Percentiles rank a stretch among this genome's conserved stretches.
Evolutionary conservation across 1,139 yeast genomes (phyloP).

Genomic region (Ogataea hybrid): DNA sequence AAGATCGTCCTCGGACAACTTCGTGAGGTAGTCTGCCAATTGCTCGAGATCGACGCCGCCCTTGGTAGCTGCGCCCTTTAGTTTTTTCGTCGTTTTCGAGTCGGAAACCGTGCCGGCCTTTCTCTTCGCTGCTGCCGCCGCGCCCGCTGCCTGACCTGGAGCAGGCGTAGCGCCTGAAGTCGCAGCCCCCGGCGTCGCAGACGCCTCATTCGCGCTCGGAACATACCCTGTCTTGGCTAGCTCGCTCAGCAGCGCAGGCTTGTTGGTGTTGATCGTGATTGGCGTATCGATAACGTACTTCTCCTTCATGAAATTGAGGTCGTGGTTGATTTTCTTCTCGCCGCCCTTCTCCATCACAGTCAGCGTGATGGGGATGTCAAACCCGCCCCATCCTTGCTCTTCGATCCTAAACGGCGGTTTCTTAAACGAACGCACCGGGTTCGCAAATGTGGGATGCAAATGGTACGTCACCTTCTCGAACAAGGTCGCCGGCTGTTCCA

Average conservation of each 20-base stretch:
- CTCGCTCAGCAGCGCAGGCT: slow-evolving; percentile 69
- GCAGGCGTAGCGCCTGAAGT: slow-evolving; percentile 32
- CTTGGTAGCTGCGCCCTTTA: slow-evolving; percentile 57
- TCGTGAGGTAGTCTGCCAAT: slow-evolving; percentile 85
- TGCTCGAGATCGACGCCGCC: slow-evolving; percentile 85
- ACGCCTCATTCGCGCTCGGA: slow-evolving; percentile 39
- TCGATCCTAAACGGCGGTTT: slow-evolving; percentile 86
- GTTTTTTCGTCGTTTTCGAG: slow-evolving; percentile 57
- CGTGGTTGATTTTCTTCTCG: slow-evolving; percentile 82
- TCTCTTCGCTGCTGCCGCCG: slow-evolving; percentile 24
- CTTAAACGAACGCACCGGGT: slow-evolving; percentile 79
- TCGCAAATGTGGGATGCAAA: slow-evolving; percentile 91
- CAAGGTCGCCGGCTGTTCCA: slow-evolving; percentile 81
- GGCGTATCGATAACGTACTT: slow-evolving; percentile 77
- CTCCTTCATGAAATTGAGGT: slow-evolving; percentile 79
- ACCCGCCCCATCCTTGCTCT: slow-evolving; percentile 99
- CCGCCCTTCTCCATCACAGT: slow-evolving; percentile 85
- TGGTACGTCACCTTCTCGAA: slow-evolving; percentile 92
- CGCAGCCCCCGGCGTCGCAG: slow-evolving; percentile 30
- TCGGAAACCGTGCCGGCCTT: slow-evolving; percentile 21
- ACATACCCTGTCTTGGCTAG: slow-evolving; percentile 81
- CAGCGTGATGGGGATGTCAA: slow-evolving; percentile 79
- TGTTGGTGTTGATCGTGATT: slow-evolving; percentile 71
- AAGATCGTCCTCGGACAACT: slow-evolving; percentile 87
- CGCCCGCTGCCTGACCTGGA: slow-evolving; percentile 11